phyloP scores from a whole-genome alignment of 2,329 filamentous ascomycete genomes.

The Boeremia lycopersici region DNA sequence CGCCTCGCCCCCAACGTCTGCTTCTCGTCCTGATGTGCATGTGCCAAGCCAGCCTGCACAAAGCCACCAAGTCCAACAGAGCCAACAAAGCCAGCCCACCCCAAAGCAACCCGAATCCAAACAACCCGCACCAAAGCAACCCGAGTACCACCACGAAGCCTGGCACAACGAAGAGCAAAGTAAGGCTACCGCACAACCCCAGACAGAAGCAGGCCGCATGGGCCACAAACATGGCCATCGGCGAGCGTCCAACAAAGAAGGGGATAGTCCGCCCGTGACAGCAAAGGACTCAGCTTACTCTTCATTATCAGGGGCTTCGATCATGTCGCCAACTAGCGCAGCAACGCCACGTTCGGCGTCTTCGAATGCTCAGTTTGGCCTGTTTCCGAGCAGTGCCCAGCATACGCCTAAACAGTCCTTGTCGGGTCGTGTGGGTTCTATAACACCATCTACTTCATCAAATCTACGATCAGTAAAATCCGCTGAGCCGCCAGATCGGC shows the following conservation, averaged over 20 bases:
- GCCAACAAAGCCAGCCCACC: conserved; percentile 6
- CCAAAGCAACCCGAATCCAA: conserved; percentile 15
- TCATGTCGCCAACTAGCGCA: conserved; percentile 32
- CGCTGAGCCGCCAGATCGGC: conserved; percentile 30
- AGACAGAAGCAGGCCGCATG: conserved; percentile 12
- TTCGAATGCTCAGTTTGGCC: conserved; percentile 42
- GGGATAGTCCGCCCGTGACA: conserved; percentile 41
- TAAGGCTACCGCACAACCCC: conserved; percentile 14
- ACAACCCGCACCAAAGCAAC: conserved; percentile 17
- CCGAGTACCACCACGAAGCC: conserved; percentile 30
- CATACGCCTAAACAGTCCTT: conserved; percentile 43
- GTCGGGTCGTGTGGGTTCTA: conserved; percentile 33
- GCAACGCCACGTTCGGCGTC: conserved; percentile 39
- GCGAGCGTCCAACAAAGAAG: conserved; percentile 21
- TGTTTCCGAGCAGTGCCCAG: conserved; percentile 40
- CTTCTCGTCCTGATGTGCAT: conserved; percentile 20
- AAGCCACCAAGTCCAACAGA: neutral
- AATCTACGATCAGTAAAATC: conserved; percentile 19
- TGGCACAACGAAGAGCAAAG: conserved; percentile 31
- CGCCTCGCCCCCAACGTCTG: neutral
- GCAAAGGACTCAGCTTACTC: conserved; percentile 49
- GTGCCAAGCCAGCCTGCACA: conserved; percentile 19
- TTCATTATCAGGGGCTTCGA: conserved; percentile 44
- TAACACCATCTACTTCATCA: conserved; percentile 30
- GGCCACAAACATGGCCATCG: conserved; percentile 16